These are phyloP conservation scores for Plasmopara muralis DNA, from an alignment of 352 stramenopile genomes.

Conservation along the genomic window DNA sequence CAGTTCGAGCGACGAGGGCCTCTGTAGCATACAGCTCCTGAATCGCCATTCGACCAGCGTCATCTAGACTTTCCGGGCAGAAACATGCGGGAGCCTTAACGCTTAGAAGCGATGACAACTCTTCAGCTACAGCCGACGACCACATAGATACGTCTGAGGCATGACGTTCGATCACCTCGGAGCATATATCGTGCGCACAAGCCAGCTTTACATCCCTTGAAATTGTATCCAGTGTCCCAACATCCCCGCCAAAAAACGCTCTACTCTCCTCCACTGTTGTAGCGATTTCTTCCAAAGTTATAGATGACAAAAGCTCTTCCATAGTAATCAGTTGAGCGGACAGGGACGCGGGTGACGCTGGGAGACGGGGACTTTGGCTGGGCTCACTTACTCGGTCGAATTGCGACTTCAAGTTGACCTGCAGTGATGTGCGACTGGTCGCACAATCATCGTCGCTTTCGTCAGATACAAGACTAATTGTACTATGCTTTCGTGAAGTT, in stretches of 20 bases:
- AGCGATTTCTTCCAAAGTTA: constrained; percentile 22
- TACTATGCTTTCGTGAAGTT: constrained; percentile 45
- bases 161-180: constrained; percentile 39
- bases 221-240: constrained; percentile 2
- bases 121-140: constrained; percentile 34
- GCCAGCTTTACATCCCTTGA: constrained; percentile 29
- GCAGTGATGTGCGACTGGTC: constrained; percentile 42
- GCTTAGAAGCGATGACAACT: constrained; percentile 40
- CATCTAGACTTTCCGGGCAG: constrained; percentile 27
- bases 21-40: constrained; percentile 42
- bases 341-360: constrained; percentile 6
- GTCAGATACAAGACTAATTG: constrained; percentile 68
- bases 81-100: constrained; percentile 43
- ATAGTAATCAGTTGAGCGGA: constrained; percentile 32
- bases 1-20: constrained; percentile 42
- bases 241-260: constrained; percentile 21
- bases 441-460: constrained; percentile 56
- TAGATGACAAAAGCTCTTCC: constrained; percentile 32
- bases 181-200: constrained; percentile 33
- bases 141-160: constrained; percentile 44
- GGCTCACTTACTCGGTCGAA: constrained; percentile 59
- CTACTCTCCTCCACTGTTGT: constrained; percentile 7
- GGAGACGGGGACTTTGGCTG: constrained; percentile 8
- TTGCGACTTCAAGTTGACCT: constrained; percentile 65
- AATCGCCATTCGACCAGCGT: constrained; percentile 31